Conservation (phyloP, 2,329 filamentous ascomycete species). For the Eurotiales sp. region DNA sequence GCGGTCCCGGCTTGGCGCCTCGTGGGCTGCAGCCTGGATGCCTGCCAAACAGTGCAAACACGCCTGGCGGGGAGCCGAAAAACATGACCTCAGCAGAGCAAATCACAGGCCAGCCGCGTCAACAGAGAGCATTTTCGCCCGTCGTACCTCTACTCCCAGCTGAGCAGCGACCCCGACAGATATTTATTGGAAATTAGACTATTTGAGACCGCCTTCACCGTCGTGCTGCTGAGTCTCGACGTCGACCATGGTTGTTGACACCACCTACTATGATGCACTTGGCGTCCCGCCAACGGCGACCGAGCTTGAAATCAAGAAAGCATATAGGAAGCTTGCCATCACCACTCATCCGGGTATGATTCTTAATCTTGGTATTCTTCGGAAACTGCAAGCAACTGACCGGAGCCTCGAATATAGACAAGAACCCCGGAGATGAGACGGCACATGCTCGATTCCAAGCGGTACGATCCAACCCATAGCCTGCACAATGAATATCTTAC, state of each 20-base stretch:
- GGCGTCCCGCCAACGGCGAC: constrained; percentile 80
- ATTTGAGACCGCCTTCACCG: too few relatives aligned
- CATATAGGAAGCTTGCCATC: constrained; percentile 91
- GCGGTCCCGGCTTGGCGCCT: background rate
- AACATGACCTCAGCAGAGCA: constrained; percentile 9
- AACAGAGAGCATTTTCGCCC: too few relatives aligned
- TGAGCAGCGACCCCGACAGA: too few relatives aligned
- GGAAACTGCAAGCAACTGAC: constrained; percentile 5
- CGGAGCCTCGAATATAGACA: constrained; percentile 57
- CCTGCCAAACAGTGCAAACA: constrained; percentile 16
- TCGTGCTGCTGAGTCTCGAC: background rate
- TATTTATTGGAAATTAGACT: too few relatives aligned
- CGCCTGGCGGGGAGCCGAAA: constrained; percentile 10
- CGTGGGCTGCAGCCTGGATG: constrained; percentile 1
- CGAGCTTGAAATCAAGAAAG: constrained; percentile 94
- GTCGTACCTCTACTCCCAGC: too few relatives aligned
- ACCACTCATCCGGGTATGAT: constrained; percentile 76
- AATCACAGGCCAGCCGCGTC: background rate
- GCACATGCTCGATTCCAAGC: constrained; percentile 93
- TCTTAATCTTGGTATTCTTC: background rate
- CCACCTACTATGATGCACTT: constrained; percentile 80
- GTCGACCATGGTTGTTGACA: constrained; percentile 83
- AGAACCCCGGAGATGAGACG: constrained; percentile 93
- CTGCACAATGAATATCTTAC: too few relatives aligned
- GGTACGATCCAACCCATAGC: constrained; percentile 46